Evolutionary conservation across 148 eudicot genomes (phyloP).

Genomic region (Nepenthes gracilis): DNA sequence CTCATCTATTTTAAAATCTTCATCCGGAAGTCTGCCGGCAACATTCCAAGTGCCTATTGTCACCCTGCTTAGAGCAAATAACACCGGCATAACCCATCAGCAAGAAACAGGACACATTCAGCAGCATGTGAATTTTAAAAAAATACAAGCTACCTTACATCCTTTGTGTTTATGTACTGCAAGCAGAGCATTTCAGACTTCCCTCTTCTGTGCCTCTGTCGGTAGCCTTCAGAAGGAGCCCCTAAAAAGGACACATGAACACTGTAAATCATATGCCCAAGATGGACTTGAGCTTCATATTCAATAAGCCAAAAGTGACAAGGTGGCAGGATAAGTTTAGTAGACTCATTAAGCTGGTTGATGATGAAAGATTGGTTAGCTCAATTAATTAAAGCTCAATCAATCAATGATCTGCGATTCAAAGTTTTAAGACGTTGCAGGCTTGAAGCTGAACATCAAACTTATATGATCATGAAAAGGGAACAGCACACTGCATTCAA

Average conservation of each 20-base stretch:
- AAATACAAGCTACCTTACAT: slow-evolving; percentile 60
- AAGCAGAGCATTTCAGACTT: slow-evolving; percentile 65
- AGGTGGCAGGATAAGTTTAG: neutral
- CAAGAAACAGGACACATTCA: neutral
- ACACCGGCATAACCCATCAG: neutral
- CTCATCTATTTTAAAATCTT: slow-evolving; percentile 65
- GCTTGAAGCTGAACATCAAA: too few species aligned
- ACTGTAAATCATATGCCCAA: neutral
- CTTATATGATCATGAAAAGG: too few species aligned
- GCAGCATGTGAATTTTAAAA: neutral
- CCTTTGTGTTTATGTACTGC: slow-evolving; percentile 77
- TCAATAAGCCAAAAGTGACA: neutral
- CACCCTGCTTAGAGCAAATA: slow-evolving; percentile 26
- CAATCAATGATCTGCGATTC: too few species aligned
- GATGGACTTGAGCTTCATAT: neutral
- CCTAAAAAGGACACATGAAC: slow-evolving; percentile 14
- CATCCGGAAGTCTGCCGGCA: slow-evolving; percentile 65
- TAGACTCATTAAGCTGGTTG: too few species aligned
- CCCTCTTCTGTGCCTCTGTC: slow-evolving; percentile 58
- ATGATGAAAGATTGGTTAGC: too few species aligned
- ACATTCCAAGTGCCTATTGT: slow-evolving; percentile 87
- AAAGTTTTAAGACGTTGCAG: too few species aligned
- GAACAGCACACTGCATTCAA: too few species aligned
- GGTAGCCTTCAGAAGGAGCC: slow-evolving; percentile 13
- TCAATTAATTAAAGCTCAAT: too few species aligned